Percentiles rank a stretch among this genome's conserved stretches.
Conservation (phyloP, 1,284 basidiomycete genomes). For the Ceratobasidium sp. region DNA sequence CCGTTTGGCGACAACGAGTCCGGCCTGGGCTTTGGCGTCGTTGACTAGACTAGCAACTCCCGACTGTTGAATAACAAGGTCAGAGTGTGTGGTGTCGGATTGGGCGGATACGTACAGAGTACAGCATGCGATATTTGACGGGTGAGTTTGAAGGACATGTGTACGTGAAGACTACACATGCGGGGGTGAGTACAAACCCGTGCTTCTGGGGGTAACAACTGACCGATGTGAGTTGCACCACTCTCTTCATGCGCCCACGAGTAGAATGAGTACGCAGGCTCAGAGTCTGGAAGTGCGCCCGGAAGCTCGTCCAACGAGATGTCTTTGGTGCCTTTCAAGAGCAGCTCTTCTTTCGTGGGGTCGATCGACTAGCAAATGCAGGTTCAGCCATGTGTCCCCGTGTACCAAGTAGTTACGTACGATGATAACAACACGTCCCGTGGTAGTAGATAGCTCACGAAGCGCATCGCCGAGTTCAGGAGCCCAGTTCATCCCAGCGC, state of each 20-base stretch:
- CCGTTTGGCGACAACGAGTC: conserved; percentile 60
- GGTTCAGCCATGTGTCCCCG: background rate
- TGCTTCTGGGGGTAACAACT: conserved; percentile 42
- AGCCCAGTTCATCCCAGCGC: conserved; percentile 67
- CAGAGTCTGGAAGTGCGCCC: conserved; percentile 58
- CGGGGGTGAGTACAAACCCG: conserved; percentile 37
- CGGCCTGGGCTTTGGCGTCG: conserved; percentile 61
- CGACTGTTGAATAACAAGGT: conserved; percentile 47
- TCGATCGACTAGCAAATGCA: conserved; percentile 63
- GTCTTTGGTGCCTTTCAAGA: conserved; percentile 53
- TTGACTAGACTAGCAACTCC: conserved; percentile 64
- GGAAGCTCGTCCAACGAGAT: conserved; percentile 56
- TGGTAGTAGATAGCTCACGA: conserved; percentile 56
- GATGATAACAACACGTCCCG: conserved; percentile 65
- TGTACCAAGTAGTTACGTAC: conserved; percentile 55
- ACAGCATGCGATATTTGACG: conserved; percentile 85
- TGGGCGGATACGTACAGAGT: conserved; percentile 55
- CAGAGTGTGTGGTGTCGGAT: background rate
- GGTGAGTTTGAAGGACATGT: conserved; percentile 81
- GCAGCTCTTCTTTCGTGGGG: conserved; percentile 61
- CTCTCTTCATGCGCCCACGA: conserved; percentile 64
- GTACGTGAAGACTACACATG: conserved; percentile 77
- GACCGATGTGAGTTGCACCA: conserved; percentile 60
- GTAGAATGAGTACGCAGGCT: conserved; percentile 66
- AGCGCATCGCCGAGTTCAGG: conserved; percentile 69